Percentiles rank a stretch among this genome's conserved stretches.
Evolutionary conservation across 164 flowering plant species (phyloP).

Genomic region (Hamamelis virginiana): DNA sequence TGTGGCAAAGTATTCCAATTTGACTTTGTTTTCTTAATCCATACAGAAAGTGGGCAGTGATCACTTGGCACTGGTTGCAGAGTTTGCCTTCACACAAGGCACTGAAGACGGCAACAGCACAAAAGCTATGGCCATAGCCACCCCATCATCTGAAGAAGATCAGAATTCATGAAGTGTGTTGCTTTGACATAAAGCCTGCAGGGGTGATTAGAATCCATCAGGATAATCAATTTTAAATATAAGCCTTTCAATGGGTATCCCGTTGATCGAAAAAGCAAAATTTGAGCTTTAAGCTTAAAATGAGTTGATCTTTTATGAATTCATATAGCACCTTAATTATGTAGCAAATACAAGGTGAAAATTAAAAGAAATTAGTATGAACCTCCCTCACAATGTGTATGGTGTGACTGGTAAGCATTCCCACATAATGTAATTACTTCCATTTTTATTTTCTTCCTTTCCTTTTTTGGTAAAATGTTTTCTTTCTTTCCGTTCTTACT

Average conservation of each 20-base stretch:
- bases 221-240: too few species aligned
- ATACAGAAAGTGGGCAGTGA: constrained; percentile 58
- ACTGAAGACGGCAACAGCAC: constrained; percentile 1
- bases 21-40: neutral
- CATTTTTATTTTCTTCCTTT: too few species aligned
- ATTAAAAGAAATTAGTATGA: neutral
- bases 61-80: constrained; percentile 56
- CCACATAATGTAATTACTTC: too few species aligned
- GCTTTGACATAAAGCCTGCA: neutral
- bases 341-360: neutral
- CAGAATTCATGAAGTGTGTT: neutral
- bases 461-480: too few species aligned
- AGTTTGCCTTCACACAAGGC: constrained; percentile 37
- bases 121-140: neutral
- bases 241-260: too few species aligned
- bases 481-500: too few species aligned
- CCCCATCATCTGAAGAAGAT: constrained; percentile 1
- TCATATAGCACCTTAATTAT: neutral
- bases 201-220: too few species aligned
- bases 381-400: neutral
- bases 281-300: too few species aligned
- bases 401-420: too few species aligned
- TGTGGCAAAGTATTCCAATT: neutral
- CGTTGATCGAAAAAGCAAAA: too few species aligned
- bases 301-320: neutral